Percentiles rank a stretch among this genome's conserved stretches.
Evolutionary conservation across 2,329 filamentous ascomycete species (phyloP).

Genomic region (Ascochyta viciae-villosae): DNA sequence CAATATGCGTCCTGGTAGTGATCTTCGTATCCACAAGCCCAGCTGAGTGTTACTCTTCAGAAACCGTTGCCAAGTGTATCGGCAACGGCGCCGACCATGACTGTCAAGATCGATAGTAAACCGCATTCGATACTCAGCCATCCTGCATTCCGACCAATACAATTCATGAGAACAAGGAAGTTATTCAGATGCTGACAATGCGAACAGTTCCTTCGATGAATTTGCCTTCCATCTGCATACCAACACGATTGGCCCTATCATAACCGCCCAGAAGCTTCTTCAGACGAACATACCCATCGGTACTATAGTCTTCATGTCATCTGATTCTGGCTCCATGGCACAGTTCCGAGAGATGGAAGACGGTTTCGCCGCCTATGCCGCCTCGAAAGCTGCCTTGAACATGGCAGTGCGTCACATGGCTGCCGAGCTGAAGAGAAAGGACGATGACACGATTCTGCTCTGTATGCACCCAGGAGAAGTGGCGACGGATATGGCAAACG

Average conservation of each 20-base stretch:
- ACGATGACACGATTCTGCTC: slow-evolving; percentile 58
- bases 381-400: slow-evolving; percentile 65
- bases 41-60: background rate
- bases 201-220: slow-evolving; percentile 57
- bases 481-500: slow-evolving; percentile 62
- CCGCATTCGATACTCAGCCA: background rate
- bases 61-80: slow-evolving; percentile 3
- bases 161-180: background rate
- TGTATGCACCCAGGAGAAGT: slow-evolving; percentile 67
- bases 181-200: slow-evolving; percentile 8
- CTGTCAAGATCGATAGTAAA: no score
- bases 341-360: slow-evolving; percentile 63
- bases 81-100: background rate
- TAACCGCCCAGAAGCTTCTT: slow-evolving; percentile 61
- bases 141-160: background rate
- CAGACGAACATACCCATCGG: slow-evolving; percentile 55
- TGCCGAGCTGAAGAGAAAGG: slow-evolving; percentile 60
- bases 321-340: slow-evolving; percentile 61
- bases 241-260: slow-evolving; percentile 66
- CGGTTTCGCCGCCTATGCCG: slow-evolving; percentile 64
- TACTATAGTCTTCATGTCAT: slow-evolving; percentile 64
- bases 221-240: slow-evolving; percentile 64
- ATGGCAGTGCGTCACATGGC: slow-evolving; percentile 64
- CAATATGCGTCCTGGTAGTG: background rate
- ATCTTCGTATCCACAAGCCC: background rate